Conservation (phyloP, 768 basidiomycete species). For the Russula abietina region DNA sequence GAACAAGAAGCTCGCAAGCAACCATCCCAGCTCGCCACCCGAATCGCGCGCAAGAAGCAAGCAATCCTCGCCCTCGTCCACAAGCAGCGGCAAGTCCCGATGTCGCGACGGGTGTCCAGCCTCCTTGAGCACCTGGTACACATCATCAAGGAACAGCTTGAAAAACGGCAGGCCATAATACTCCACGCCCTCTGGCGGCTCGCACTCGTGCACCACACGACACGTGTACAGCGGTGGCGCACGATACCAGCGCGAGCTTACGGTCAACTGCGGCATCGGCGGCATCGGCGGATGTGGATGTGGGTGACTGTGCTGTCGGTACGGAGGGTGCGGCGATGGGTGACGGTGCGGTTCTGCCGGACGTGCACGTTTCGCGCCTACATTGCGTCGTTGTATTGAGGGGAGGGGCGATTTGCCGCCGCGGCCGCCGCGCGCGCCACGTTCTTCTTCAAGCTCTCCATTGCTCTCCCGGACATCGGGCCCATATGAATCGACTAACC, state of each 20-base stretch:
- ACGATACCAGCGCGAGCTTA: conserved; percentile 22
- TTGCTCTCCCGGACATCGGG: conserved; percentile 20
- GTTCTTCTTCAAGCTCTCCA: conserved; percentile 9
- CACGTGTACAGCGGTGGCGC: conserved; percentile 53
- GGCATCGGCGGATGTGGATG: conserved; percentile 18
- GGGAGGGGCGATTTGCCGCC: conserved; percentile 6
- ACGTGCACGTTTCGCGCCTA: conserved; percentile 8
- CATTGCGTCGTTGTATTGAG: conserved; percentile 10
- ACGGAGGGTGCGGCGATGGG: conserved; percentile 24
- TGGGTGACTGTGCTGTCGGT: conserved; percentile 25
- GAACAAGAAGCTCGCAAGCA: conserved; percentile 72
- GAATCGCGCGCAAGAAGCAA: conserved; percentile 62
- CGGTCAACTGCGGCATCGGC: conserved; percentile 17
- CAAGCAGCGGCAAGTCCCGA: conserved; percentile 64
- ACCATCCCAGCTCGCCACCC: conserved; percentile 63
- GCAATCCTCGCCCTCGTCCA: conserved; percentile 75
- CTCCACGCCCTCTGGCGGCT: conserved; percentile 54
- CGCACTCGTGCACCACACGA: conserved; percentile 61
- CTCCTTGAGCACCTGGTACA: conserved; percentile 66
- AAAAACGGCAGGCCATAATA: conserved; percentile 79
- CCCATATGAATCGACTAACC: conserved; percentile 24
- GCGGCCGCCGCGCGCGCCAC: not conserved
- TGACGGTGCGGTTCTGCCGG: conserved; percentile 7
- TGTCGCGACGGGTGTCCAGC: conserved; percentile 74
- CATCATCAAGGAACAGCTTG: conserved; percentile 52